phyloP scores from a whole-genome alignment of 164 flowering plant genomes.

The Chimonanthus praecox region DNA sequence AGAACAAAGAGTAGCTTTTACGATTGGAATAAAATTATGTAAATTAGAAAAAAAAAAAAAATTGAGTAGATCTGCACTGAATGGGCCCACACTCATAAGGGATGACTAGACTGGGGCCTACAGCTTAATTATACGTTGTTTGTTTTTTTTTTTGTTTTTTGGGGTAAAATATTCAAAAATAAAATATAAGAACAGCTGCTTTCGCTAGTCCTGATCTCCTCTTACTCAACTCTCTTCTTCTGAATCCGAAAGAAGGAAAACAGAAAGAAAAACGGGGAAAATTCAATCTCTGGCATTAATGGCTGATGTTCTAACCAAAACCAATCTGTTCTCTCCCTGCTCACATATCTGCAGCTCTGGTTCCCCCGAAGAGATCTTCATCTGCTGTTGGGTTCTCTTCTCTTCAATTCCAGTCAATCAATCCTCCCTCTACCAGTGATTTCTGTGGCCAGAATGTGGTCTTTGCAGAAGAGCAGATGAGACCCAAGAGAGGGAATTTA shows the following conservation, averaged over 20 bases:
- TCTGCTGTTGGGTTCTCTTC: constrained; percentile 11
- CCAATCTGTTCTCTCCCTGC: constrained; percentile 13
- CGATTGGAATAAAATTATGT: too few species aligned
- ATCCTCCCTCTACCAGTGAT: constrained; percentile 15
- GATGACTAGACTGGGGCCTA: too few species aligned
- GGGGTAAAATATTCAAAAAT: too few species aligned
- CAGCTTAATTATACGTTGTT: too few species aligned
- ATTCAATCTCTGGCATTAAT: constrained; percentile 6
- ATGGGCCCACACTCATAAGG: too few species aligned
- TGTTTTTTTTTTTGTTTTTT: too few species aligned
- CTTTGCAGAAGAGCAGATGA: constrained; percentile 5
- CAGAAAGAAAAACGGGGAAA: not conserved
- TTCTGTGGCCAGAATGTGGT: constrained; percentile 23
- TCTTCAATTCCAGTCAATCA: constrained; percentile 14
- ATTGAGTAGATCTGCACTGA: too few species aligned
- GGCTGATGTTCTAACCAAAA: constrained; percentile 29
- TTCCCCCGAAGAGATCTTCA: constrained; percentile 12
- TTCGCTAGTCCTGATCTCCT: too few species aligned
- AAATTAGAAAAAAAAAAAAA: too few species aligned
- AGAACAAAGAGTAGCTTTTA: too few species aligned
- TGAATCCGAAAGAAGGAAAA: not conserved
- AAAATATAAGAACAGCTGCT: too few species aligned
- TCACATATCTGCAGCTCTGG: constrained; percentile 7
- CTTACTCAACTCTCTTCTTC: too few species aligned
- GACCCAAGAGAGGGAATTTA: constrained; percentile 7